Conservation (phyloP, 805 yeast species). For the Cyberlindnera sargentensis region DNA sequence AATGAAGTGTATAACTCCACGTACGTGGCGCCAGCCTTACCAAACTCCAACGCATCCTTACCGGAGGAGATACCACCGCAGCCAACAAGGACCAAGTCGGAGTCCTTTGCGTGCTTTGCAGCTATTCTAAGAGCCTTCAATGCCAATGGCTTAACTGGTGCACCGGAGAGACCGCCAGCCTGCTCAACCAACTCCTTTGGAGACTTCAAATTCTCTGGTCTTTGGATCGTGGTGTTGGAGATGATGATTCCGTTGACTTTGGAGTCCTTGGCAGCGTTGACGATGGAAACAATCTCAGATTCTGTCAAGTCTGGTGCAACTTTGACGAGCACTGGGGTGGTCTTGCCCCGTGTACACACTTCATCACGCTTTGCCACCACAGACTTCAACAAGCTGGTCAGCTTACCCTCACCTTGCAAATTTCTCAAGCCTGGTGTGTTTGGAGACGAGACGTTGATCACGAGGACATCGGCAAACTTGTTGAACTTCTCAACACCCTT, state of each 20-base stretch:
- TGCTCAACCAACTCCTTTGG: conserved; percentile 40
- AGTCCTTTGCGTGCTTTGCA: conserved; percentile 70
- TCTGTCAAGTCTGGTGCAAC: conserved; percentile 90
- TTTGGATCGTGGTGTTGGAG: conserved; percentile 84
- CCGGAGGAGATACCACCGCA: conserved; percentile 94
- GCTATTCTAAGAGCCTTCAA: conserved; percentile 63
- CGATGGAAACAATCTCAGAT: conserved; percentile 74
- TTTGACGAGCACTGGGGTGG: conserved; percentile 82
- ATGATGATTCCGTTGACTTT: conserved; percentile 87
- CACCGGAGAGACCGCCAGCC: conserved; percentile 90
- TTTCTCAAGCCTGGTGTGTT: conserved; percentile 93
- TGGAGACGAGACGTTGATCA: conserved; percentile 90
- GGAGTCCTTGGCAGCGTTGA: conserved; percentile 67
- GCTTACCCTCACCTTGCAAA: conserved; percentile 70
- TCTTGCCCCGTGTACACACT: conserved; percentile 31
- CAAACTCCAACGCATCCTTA: conserved; percentile 84
- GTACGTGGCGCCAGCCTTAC: conserved; percentile 89
- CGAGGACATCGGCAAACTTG: conserved; percentile 79
- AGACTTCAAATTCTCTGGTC: conserved; percentile 62
- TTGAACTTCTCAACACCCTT: conserved; percentile 80
- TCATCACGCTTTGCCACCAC: conserved; percentile 69
- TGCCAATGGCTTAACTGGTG: conserved; percentile 77
- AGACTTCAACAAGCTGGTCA: conserved; percentile 56
- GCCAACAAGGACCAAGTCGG: conserved; percentile 72
- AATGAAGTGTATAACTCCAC: conserved; percentile 83